phyloP scores from a whole-genome alignment of 805 yeast species.

The Wickerhamiella qilinensis region DNA sequence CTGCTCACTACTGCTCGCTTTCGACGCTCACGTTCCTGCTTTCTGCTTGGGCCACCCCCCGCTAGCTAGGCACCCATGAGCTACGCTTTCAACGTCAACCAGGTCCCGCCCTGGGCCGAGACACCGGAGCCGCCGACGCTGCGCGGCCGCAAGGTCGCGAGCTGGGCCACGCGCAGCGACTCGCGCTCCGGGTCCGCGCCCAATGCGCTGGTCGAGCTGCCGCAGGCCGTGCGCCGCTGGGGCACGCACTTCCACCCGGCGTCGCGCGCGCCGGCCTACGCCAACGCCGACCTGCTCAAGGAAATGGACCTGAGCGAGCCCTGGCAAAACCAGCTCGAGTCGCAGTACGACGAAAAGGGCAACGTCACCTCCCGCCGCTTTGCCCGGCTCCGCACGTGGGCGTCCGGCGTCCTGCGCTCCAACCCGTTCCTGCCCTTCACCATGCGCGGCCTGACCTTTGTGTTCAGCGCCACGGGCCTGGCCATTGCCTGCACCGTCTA shows the following conservation, averaged over 20 bases:
- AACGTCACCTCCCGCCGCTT: slow-evolving; percentile 1
- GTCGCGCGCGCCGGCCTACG: neutral
- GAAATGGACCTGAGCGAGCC: slow-evolving; percentile 8
- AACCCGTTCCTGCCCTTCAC: slow-evolving; percentile 73
- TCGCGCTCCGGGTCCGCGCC: no score
- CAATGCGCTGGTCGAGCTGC: neutral
- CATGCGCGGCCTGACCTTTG: slow-evolving; percentile 42
- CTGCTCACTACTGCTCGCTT: no score
- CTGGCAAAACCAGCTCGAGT: slow-evolving; percentile 14
- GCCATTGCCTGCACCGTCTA: slow-evolving; percentile 46
- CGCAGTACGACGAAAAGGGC: no score
- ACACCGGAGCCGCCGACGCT: no score
- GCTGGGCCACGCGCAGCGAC: no score
- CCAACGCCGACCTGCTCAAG: slow-evolving; percentile 6
- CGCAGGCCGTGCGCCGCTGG: neutral
- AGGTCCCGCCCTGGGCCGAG: no score
- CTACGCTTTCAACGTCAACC: no score
- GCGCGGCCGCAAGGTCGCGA: no score
- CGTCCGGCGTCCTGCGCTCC: slow-evolving; percentile 33
- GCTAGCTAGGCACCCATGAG: no score
- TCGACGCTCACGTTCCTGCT: no score
- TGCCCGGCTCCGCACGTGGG: slow-evolving; percentile 1
- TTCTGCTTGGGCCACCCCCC: no score
- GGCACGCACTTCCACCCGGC: neutral
- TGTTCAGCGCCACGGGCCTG: slow-evolving; percentile 50